These are phyloP conservation scores for Alternaria triticimaculans DNA, from an alignment of 2,329 filamentous ascomycete genomes.

Conservation along the genomic window DNA sequence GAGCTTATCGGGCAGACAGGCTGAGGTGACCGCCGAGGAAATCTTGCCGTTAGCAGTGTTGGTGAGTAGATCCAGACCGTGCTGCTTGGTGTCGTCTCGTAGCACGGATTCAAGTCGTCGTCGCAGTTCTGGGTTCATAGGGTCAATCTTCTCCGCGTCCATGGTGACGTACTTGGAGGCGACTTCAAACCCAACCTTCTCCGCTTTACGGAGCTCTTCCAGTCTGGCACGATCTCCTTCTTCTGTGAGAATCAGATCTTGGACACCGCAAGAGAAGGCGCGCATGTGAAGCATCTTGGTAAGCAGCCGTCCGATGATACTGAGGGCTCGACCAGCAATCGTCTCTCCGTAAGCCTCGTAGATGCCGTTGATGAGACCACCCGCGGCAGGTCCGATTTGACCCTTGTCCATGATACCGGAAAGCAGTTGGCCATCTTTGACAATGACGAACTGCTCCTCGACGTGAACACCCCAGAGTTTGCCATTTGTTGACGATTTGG, in stretches of 20 bases:
- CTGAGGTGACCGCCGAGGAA: conserved; percentile 77
- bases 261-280: conserved; percentile 96
- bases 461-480: conserved; percentile 76
- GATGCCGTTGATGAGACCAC: conserved; percentile 88
- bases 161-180: conserved; percentile 90
- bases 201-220: conserved; percentile 71
- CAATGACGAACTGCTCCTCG: conserved; percentile 81
- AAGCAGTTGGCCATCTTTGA: conserved; percentile 86
- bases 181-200: conserved; percentile 75
- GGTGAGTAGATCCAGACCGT: conserved; percentile 85
- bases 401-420: conserved; percentile 94
- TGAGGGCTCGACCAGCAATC: conserved; percentile 84
- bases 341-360: conserved; percentile 93
- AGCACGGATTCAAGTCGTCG: conserved; percentile 86
- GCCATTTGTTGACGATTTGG: conserved; percentile 78
- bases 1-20: conserved; percentile 81
- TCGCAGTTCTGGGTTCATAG: conserved; percentile 73
- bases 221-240: conserved; percentile 76
- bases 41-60: conserved; percentile 73
- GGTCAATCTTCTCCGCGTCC: conserved; percentile 66
- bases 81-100: conserved; percentile 89
- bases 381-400: conserved; percentile 85
- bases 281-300: conserved; percentile 92
- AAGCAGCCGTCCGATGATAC: conserved; percentile 85
- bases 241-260: conserved; percentile 85